Percentiles rank a stretch among this genome's conserved stretches.
Evolutionary conservation across 2,329 filamentous ascomycete genomes (phyloP).

Genomic region (Trichoderma sp.): DNA sequence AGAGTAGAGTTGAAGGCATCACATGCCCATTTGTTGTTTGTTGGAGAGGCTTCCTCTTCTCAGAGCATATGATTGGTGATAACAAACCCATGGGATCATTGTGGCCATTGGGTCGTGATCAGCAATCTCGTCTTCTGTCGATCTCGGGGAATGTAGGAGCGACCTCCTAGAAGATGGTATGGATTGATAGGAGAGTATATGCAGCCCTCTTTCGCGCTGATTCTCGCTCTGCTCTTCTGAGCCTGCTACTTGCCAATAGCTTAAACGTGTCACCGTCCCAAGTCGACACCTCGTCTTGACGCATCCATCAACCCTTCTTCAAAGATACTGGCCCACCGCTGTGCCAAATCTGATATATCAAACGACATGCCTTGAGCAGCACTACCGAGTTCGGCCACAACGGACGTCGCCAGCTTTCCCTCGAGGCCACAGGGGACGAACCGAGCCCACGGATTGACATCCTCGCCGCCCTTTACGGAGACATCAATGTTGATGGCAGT

Average conservation of each 20-base stretch:
- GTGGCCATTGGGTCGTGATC: not conserved
- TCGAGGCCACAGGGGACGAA: slow-evolving; percentile 90
- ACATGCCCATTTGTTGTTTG: not conserved
- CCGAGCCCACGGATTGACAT: slow-evolving; percentile 58
- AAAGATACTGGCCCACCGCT: slow-evolving; percentile 38
- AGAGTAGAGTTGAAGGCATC: not conserved
- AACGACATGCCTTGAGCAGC: slow-evolving; percentile 23
- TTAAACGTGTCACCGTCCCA: slow-evolving; percentile 9
- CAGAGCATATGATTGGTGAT: not conserved
- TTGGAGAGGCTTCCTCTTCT: not conserved
- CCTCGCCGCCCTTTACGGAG: slow-evolving; percentile 46
- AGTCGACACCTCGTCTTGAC: slow-evolving; percentile 28
- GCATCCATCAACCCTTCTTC: slow-evolving; percentile 37
- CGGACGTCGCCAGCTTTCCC: slow-evolving; percentile 76
- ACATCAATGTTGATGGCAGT: slow-evolving; percentile 77
- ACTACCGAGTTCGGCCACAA: slow-evolving; percentile 55
- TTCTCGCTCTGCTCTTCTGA: not conserved
- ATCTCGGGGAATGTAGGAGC: not conserved
- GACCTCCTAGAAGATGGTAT: not conserved
- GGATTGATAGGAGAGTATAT: not conserved
- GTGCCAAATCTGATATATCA: slow-evolving; percentile 34
- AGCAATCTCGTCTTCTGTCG: not conserved
- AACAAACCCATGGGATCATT: not conserved
- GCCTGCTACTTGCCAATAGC: not conserved
- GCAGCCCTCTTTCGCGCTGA: not conserved